These are phyloP conservation scores for Ophiostoma novo-ulmi DNA, from an alignment of 2,329 filamentous ascomycete species.

Conservation along the genomic window DNA sequence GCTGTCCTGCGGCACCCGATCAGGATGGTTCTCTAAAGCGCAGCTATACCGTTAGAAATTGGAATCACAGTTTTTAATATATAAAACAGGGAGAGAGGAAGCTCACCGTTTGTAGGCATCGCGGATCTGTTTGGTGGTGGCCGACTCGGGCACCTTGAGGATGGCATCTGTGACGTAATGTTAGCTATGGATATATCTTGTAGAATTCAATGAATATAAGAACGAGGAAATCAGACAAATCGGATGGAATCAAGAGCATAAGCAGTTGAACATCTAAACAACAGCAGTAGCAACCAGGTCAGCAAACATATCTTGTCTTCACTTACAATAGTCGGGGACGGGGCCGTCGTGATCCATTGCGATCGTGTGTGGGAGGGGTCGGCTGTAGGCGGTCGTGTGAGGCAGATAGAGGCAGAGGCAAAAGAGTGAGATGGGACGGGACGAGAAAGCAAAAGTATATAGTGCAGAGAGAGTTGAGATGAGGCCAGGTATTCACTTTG, in stretches of 20 bases:
- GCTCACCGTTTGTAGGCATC: conserved; percentile 84
- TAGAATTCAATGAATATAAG: neutral
- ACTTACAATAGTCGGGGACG: conserved; percentile 15
- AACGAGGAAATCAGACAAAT: neutral
- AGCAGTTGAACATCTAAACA: neutral
- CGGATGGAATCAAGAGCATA: neutral
- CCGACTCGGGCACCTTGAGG: conserved; percentile 67
- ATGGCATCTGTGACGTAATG: conserved; percentile 54
- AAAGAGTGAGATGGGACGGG: neutral
- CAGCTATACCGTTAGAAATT: conserved; percentile 49
- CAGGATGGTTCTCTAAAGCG: conserved; percentile 87
- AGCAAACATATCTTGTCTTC: neutral
- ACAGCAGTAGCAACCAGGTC: neutral
- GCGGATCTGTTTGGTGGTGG: conserved; percentile 77
- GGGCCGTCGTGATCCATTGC: conserved; percentile 11
- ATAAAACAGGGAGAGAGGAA: neutral
- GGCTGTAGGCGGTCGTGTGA: neutral
- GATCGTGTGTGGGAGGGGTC: neutral
- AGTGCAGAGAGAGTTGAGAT: neutral
- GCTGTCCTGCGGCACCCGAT: conserved; percentile 77
- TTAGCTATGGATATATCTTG: neutral
- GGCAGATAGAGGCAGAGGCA: neutral
- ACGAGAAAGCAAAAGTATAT: neutral
- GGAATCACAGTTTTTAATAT: too few relatives aligned
- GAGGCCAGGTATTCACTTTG: neutral